Percentiles rank a stretch among this genome's conserved stretches.
Evolutionary conservation across 2,329 filamentous ascomycete species (phyloP).

Genomic region (Penicillium rolfsii): DNA sequence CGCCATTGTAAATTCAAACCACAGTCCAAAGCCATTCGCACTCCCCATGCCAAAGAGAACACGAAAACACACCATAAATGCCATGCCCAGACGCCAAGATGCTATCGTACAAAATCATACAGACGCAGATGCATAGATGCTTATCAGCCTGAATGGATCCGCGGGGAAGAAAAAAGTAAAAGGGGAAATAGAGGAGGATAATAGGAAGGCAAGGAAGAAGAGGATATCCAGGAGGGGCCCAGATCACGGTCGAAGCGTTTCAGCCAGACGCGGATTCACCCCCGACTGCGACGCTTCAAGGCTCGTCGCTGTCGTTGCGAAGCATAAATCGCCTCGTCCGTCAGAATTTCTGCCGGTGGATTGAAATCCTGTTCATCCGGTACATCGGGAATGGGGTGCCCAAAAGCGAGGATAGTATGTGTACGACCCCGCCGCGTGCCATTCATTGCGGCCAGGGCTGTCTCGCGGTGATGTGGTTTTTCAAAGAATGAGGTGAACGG

Average conservation of each 20-base stretch:
- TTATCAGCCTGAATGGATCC: background rate
- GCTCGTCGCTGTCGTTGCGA: constrained; percentile 45
- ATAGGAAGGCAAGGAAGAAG: background rate
- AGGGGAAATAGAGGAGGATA: background rate
- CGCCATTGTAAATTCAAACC: background rate
- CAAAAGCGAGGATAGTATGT: constrained; percentile 70
- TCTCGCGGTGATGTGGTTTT: constrained; percentile 77
- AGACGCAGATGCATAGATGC: background rate
- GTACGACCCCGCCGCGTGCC: constrained; percentile 67
- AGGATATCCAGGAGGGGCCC: background rate
- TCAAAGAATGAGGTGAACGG: constrained; percentile 87
- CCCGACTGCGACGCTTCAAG: constrained; percentile 36
- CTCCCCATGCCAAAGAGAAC: background rate
- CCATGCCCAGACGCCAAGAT: constrained; percentile 11
- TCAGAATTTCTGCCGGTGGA: constrained; percentile 65
- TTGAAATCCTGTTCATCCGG: constrained; percentile 68
- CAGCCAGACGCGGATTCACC: background rate
- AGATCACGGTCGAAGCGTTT: too few relatives aligned
- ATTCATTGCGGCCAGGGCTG: constrained; percentile 63
- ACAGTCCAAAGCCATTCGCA: background rate
- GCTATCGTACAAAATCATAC: constrained; percentile 7
- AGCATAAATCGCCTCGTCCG: constrained; percentile 46
- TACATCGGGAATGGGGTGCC: constrained; percentile 75
- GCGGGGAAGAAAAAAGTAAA: background rate
- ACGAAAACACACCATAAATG: background rate